These are phyloP conservation scores for Rubia tinctorum DNA, from an alignment of 305 asterid species.

Conservation along the genomic window DNA sequence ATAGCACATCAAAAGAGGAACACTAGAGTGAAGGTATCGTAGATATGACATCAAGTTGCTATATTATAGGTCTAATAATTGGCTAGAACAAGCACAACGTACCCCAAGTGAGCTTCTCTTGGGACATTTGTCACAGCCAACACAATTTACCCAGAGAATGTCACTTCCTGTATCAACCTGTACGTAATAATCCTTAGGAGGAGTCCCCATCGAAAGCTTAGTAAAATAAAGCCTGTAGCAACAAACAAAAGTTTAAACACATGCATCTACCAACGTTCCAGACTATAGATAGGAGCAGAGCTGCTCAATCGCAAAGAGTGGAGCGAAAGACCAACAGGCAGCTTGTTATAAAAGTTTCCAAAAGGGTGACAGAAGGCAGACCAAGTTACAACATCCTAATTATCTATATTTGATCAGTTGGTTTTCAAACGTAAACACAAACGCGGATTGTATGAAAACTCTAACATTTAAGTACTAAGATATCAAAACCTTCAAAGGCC, in stretches of 20 bases:
- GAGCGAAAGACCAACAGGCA: not conserved
- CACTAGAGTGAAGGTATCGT: not conserved
- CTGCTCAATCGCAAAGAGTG: not conserved
- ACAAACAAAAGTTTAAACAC: conserved; percentile 20
- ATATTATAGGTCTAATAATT: conserved; percentile 2
- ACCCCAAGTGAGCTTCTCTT: conserved; percentile 78
- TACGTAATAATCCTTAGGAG: conserved; percentile 82
- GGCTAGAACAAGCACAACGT: conserved; percentile 22
- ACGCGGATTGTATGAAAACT: not conserved
- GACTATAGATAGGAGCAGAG: not conserved
- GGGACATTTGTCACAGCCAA: conserved; percentile 74
- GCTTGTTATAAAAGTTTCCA: not conserved
- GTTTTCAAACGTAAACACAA: not conserved
- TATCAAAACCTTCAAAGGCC: not conserved
- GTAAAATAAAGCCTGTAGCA: conserved; percentile 88
- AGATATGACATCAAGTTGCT: conserved; percentile 8
- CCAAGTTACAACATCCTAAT: not conserved
- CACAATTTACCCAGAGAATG: conserved; percentile 95
- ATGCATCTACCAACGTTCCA: not conserved
- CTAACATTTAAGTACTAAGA: not conserved
- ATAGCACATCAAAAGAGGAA: conserved; percentile 8
- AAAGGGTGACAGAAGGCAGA: not conserved
- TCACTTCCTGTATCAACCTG: conserved; percentile 99
- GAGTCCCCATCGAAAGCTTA: conserved; percentile 78
- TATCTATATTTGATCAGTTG: not conserved